phyloP scores from a whole-genome alignment of 768 basidiomycete species.

The Tulasnella sp. region DNA sequence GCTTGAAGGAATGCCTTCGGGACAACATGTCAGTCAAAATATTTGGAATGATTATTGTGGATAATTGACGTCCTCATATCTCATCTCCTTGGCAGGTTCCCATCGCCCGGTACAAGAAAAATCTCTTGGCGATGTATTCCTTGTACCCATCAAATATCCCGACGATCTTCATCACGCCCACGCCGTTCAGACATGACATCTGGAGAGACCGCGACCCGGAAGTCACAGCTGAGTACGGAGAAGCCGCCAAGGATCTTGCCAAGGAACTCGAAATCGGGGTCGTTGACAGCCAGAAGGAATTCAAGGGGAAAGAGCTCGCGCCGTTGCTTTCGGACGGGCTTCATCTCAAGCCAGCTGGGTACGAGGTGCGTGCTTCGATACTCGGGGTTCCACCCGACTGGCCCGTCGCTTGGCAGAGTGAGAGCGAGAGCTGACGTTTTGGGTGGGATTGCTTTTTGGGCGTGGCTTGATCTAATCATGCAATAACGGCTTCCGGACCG shows the following conservation, averaged over 20 bases:
- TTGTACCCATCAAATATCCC: slow-evolving; percentile 11
- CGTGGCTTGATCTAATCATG: too few species aligned
- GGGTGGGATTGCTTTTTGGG: too few species aligned
- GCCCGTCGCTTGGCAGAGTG: too few species aligned
- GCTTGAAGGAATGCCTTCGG: slow-evolving; percentile 7
- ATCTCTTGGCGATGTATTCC: slow-evolving; percentile 12
- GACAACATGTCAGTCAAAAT: slow-evolving; percentile 7
- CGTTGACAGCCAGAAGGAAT: slow-evolving; percentile 10
- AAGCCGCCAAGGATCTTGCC: slow-evolving; percentile 10
- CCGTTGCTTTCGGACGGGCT: slow-evolving; percentile 5
- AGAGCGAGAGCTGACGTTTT: neutral
- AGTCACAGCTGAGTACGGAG: slow-evolving; percentile 5
- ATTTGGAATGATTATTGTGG: neutral
- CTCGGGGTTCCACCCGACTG: neutral
- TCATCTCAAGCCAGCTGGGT: slow-evolving; percentile 13
- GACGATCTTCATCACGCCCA: slow-evolving; percentile 12
- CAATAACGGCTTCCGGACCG: too few species aligned
- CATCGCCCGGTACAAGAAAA: slow-evolving; percentile 4
- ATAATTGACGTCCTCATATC: neutral
- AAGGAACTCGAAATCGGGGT: neutral
- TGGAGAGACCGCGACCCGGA: slow-evolving; percentile 10
- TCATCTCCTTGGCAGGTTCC: neutral
- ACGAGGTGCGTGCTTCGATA: neutral
- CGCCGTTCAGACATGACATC: slow-evolving; percentile 1
- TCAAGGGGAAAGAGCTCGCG: slow-evolving; percentile 1